Conservation (phyloP, 2,329 filamentous ascomycete genomes). For the Apiospora phragmitis region DNA sequence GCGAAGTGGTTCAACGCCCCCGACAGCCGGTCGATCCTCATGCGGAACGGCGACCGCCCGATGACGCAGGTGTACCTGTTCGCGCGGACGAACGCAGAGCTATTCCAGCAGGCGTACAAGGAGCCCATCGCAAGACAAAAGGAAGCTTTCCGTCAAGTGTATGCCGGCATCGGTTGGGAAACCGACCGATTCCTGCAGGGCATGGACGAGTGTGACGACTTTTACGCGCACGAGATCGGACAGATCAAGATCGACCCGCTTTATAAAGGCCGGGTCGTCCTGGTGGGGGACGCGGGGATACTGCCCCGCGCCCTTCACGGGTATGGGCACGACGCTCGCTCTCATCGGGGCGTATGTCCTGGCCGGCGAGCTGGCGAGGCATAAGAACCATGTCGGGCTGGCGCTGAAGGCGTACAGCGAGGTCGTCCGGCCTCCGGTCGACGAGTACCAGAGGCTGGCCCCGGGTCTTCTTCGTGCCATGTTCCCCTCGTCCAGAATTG, state of each 20-base stretch:
- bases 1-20: slow-evolving; percentile 37
- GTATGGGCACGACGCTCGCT: slow-evolving; percentile 51
- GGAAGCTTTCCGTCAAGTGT: slow-evolving; percentile 26
- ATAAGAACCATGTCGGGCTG: slow-evolving; percentile 27
- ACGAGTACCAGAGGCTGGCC: slow-evolving; percentile 37
- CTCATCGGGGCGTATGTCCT: slow-evolving; percentile 56
- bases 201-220: slow-evolving; percentile 36
- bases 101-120: slow-evolving; percentile 15
- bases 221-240: slow-evolving; percentile 46
- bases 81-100: slow-evolving; percentile 18
- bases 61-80: slow-evolving; percentile 38
- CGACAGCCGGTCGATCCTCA: slow-evolving; percentile 37
- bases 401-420: slow-evolving; percentile 45
- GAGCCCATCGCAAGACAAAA: slow-evolving; percentile 23
- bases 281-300: slow-evolving; percentile 58
- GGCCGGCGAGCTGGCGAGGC: slow-evolving; percentile 50
- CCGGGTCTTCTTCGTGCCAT: slow-evolving; percentile 21
- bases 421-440: slow-evolving; percentile 45
- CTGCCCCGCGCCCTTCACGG: slow-evolving; percentile 48
- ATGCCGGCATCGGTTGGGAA: slow-evolving; percentile 31
- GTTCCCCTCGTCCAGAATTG: slow-evolving; percentile 21
- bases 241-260: slow-evolving; percentile 46
- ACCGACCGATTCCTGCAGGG: slow-evolving; percentile 19
- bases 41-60: slow-evolving; percentile 35
- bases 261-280: slow-evolving; percentile 46